Evolutionary conservation across 2,329 filamentous ascomycete genomes (phyloP), one percentile per base, ranked within the genome.

Genomic region (Kalaharituber pfeilii): DNA sequence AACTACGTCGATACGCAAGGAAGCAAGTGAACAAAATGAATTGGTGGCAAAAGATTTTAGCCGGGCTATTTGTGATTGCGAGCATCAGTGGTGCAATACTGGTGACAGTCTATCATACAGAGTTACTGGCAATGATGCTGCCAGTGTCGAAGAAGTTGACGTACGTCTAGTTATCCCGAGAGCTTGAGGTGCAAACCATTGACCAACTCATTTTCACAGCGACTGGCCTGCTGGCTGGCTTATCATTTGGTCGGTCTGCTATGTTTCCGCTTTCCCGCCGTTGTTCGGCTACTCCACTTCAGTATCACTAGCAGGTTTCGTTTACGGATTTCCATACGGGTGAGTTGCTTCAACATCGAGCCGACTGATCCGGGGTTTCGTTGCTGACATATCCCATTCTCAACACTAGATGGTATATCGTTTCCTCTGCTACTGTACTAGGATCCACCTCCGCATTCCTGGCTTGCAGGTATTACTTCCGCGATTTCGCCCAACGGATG

Each of bases 231-330:
- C 76, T 52, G 89, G 86, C 44, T 84, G 80, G 72, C 68, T 80
- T 57, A 76, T 95, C 50, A 73, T 91, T 36, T 94, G 86, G 78
- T 67, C 76, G 28, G 71, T 85, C 62, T 81, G 84, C 30, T 86
- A 88, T 66, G 66, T 76, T 39, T 82, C 87, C 15, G 85, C 82
- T 1, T 93, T 94, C 67, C 88, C 88, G 20, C 88, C 88, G 1
- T 69, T 94, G 63, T 82, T 95, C 59, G 88, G 88, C 13, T 94
- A 94, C 72, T 85, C 82, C 57, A 85, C 82, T 1, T 81, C 82
- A 62, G 72, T 83, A 27, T 84, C 81, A 1, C 73, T 83, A 20
- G 72, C 78, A 2, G 82, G 82, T 0, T 85, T 84, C 63, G 76
- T 86, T 15, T 85, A 81, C 66, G 82, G 82, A 0, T 75, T 84